These are phyloP conservation scores for Ramaria sp. DNA, from an alignment of 768 basidiomycete genomes.

Conservation along the genomic window DNA sequence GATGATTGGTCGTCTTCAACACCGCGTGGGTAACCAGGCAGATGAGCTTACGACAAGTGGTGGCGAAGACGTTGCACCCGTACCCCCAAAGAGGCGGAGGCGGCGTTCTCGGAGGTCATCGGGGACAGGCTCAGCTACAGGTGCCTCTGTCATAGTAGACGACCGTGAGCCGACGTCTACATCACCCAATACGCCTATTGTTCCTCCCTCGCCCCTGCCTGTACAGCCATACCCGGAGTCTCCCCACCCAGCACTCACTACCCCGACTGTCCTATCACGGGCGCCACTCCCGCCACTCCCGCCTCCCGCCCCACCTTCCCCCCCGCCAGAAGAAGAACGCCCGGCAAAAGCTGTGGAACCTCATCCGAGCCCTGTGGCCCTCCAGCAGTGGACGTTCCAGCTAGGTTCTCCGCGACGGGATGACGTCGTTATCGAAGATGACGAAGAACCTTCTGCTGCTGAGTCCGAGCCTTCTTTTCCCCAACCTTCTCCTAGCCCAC, in stretches of 20 bases:
- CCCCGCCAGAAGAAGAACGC: constrained; percentile 1
- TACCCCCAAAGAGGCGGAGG: constrained; percentile 26
- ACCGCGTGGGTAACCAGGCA: constrained; percentile 40
- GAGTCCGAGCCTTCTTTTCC: background rate
- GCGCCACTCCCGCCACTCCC: background rate
- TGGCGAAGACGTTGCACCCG: constrained; percentile 35
- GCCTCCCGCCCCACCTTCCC: background rate
- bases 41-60: constrained; percentile 53
- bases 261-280: background rate
- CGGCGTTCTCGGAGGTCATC: constrained; percentile 40
- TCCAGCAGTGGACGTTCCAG: constrained; percentile 6
- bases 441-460: constrained; percentile 13
- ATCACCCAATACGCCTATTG: constrained; percentile 50
- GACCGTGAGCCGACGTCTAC: constrained; percentile 27
- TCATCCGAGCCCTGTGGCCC: background rate
- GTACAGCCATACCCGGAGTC: constrained; percentile 12
- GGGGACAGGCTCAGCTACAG: constrained; percentile 6
- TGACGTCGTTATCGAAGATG: constrained; percentile 7
- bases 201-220: constrained; percentile 43
- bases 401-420: constrained; percentile 3
- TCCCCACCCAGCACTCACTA: background rate
- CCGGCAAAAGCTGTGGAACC: background rate
- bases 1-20: constrained; percentile 52
- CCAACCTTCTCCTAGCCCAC: constrained; percentile 3
- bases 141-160: constrained; percentile 27